Percentiles rank a stretch among this genome's conserved stretches.
Conservation (phyloP, 192 early-diverging fungal species). For the Geranomyces variabilis region DNA sequence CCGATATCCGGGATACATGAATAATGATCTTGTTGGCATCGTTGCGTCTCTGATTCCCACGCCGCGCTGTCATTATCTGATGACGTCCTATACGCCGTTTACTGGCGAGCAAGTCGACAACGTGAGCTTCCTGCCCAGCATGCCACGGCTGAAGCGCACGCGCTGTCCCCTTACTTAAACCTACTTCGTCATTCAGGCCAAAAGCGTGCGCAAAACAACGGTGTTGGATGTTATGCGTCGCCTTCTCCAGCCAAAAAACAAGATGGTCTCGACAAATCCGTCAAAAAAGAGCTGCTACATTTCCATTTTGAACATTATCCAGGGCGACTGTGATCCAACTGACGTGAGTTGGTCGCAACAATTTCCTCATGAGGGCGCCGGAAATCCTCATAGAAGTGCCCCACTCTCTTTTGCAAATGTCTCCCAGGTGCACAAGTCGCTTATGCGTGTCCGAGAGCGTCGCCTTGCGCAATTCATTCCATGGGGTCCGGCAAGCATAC, state of each 20-base stretch:
- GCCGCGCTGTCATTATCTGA: slow-evolving; percentile 95
- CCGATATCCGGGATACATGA: slow-evolving; percentile 99
- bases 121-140: slow-evolving; percentile 32
- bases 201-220: slow-evolving; percentile 93
- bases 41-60: slow-evolving; percentile 96
- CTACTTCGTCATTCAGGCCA: slow-evolving; percentile 55
- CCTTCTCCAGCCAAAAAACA: slow-evolving; percentile 94
- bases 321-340: slow-evolving; percentile 97
- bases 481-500: slow-evolving; percentile 99
- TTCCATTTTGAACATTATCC: slow-evolving; percentile 98
- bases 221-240: slow-evolving; percentile 98
- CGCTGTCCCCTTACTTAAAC: background rate
- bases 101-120: slow-evolving; percentile 89
- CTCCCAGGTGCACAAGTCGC: slow-evolving; percentile 90
- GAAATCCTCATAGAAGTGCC: too few species aligned
- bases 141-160: background rate
- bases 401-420: too few species aligned
- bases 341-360: slow-evolving; percentile 61
- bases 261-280: slow-evolving; percentile 92
- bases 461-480: slow-evolving; percentile 96
- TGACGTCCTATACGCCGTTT: slow-evolving; percentile 96
- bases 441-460: slow-evolving; percentile 92
- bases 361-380: too few species aligned
- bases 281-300: slow-evolving; percentile 96
- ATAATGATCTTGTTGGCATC: slow-evolving; percentile 96